Conservation (phyloP, 2,329 filamentous ascomycete genomes). For the Phoma herbarum region DNA sequence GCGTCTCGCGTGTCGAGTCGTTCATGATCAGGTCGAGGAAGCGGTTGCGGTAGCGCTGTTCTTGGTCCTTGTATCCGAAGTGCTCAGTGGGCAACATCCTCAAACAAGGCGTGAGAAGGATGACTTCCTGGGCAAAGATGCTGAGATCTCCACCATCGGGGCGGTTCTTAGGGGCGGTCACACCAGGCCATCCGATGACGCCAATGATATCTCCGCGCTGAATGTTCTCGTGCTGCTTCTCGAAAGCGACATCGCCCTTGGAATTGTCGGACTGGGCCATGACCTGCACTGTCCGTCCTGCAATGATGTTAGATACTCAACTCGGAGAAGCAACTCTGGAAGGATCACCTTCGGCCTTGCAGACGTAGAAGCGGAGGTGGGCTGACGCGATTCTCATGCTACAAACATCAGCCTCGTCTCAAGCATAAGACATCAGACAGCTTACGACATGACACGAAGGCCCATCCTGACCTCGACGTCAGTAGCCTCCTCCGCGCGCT, state of each 20-base stretch:
- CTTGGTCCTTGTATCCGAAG: constrained; percentile 88
- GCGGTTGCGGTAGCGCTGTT: constrained; percentile 90
- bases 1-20: constrained; percentile 81
- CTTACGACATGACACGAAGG: constrained; percentile 83
- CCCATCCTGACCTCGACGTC: constrained; percentile 80
- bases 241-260: constrained; percentile 74
- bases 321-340: too few relatives aligned
- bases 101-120: constrained; percentile 87
- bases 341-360: constrained; percentile 73
- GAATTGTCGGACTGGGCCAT: constrained; percentile 89
- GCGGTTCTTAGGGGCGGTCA: constrained; percentile 83
- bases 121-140: constrained; percentile 87
- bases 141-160: constrained; percentile 76
- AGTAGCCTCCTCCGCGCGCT: constrained; percentile 84
- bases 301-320: too few relatives aligned
- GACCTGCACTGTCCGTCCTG: constrained; percentile 84
- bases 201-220: constrained; percentile 94
- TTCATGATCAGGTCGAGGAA: constrained; percentile 99
- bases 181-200: constrained; percentile 81
- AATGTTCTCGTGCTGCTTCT: constrained; percentile 87
- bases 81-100: constrained; percentile 81
- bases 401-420: too few relatives aligned
- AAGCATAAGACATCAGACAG: too few relatives aligned
- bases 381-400: constrained; percentile 33
- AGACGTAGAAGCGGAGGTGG: constrained; percentile 43